Evolutionary conservation across 2,329 filamentous ascomycete species (phyloP).

Genomic region (Colletotrichum echinochloae): DNA sequence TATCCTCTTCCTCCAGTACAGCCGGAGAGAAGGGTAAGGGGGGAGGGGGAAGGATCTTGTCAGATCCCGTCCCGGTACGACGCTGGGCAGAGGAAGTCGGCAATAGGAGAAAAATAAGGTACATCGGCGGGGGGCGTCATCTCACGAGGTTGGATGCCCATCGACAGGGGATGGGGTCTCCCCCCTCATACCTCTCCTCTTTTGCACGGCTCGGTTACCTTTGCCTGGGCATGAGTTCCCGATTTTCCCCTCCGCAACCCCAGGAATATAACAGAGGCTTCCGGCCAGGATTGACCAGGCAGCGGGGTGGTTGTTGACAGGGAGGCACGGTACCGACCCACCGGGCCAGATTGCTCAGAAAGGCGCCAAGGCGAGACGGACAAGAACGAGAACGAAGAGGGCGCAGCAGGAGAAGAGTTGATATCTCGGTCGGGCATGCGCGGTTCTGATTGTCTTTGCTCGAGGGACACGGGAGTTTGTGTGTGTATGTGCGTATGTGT

Average conservation of each 20-base stretch:
- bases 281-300: neutral
- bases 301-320: constrained; percentile 1
- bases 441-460: neutral
- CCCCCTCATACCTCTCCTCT: neutral
- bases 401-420: constrained; percentile 11
- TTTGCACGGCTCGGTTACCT: neutral
- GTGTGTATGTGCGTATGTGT: neutral
- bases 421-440: neutral
- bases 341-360: neutral
- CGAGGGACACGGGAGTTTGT: neutral
- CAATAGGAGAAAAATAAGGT: neutral
- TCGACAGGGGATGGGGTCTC: neutral
- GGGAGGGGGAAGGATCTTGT: neutral
- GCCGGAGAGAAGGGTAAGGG: neutral
- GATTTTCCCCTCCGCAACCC: neutral
- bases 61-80: neutral
- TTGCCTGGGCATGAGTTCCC: neutral
- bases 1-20: constrained; percentile 19
- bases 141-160: constrained; percentile 26
- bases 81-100: neutral
- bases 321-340: neutral
- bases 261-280: neutral
- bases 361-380: constrained; percentile 24
- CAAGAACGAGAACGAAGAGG: neutral
- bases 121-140: constrained; percentile 10